These are phyloP conservation scores for Agrocybe chaxingu DNA, from an alignment of 768 basidiomycete species.

Conservation along the genomic window DNA sequence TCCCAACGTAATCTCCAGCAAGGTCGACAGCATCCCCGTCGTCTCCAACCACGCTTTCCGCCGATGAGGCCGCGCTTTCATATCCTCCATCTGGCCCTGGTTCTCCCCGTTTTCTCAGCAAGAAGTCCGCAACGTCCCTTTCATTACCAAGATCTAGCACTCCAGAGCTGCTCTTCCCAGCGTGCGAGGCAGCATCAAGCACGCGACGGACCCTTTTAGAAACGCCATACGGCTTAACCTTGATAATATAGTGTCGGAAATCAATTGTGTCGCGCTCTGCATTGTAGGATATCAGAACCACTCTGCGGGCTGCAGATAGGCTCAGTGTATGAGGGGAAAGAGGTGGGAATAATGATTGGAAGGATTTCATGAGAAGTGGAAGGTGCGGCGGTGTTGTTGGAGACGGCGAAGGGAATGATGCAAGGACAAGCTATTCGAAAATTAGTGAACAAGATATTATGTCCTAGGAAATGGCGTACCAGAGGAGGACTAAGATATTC, in stretches of 20 bases:
- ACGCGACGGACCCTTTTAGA: conserved; percentile 88
- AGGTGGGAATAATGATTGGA: conserved; percentile 95
- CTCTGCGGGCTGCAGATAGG: conserved; percentile 87
- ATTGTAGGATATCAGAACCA: conserved; percentile 92
- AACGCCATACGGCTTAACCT: conserved; percentile 91
- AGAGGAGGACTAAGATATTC: conserved; percentile 92
- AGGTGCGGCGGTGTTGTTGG: conserved; percentile 80
- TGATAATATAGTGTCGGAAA: conserved; percentile 92
- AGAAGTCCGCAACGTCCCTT: conserved; percentile 93
- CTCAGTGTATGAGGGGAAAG: conserved; percentile 78
- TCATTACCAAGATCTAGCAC: conserved; percentile 84
- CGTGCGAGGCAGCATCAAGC: conserved; percentile 55
- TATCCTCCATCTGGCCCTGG: conserved; percentile 66
- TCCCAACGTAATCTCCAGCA: conserved; percentile 90
- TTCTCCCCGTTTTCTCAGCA: conserved; percentile 70
- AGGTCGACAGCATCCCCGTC: conserved; percentile 81
- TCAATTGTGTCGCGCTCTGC: conserved; percentile 83
- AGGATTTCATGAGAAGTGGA: conserved; percentile 89
- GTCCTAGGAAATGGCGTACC: conserved; percentile 41
- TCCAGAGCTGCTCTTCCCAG: conserved; percentile 31
- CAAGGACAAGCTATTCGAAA: conserved; percentile 76
- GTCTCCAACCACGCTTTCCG: conserved; percentile 80
- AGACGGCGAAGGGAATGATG: conserved; percentile 76
- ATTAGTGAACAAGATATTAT: background rate
- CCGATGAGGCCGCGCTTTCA: conserved; percentile 78